Evolutionary conservation across 1,284 basidiomycete genomes (phyloP).

Genomic region (Naganishia sp.): DNA sequence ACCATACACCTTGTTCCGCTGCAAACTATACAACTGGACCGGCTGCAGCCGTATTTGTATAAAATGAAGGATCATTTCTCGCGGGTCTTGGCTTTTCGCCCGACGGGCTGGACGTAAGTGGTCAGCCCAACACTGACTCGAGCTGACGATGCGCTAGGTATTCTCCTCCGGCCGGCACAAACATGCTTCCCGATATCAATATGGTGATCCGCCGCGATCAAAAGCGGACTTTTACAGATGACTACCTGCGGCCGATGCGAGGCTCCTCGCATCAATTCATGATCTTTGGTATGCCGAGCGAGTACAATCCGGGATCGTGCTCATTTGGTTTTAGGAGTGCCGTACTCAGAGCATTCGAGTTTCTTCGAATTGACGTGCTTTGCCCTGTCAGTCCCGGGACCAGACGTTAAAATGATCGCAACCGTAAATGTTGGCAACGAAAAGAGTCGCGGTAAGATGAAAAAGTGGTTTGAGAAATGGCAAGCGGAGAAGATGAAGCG

Average conservation of each 20-base stretch:
- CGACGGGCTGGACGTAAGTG: conserved; percentile 89
- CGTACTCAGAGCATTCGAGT: conserved; percentile 94
- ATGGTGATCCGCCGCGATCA: conserved; percentile 69
- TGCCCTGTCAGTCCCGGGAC: conserved; percentile 77
- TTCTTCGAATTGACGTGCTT: conserved; percentile 94
- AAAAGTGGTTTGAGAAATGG: conserved; percentile 77
- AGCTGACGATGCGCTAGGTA: conserved; percentile 58
- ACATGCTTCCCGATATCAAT: conserved; percentile 64
- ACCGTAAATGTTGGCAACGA: conserved; percentile 92
- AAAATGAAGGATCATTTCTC: conserved; percentile 72
- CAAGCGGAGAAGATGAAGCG: conserved; percentile 71
- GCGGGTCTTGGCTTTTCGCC: conserved; percentile 78
- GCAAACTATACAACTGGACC: conserved; percentile 73
- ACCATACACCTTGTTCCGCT: conserved; percentile 85
- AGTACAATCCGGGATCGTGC: neutral
- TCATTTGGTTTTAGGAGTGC: conserved; percentile 61
- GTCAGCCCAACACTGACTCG: neutral
- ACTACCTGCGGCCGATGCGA: conserved; percentile 68
- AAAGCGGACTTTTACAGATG: conserved; percentile 65
- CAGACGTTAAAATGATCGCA: conserved; percentile 73
- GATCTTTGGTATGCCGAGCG: conserved; percentile 63
- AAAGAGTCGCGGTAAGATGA: conserved; percentile 76
- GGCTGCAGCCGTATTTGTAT: conserved; percentile 74
- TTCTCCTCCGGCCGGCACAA: conserved; percentile 67
- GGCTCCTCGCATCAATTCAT: conserved; percentile 70